Percentiles rank a stretch among this genome's conserved stretches.
Conservation (phyloP, 2,329 filamentous ascomycete genomes). For the Nemania abortiva region DNA sequence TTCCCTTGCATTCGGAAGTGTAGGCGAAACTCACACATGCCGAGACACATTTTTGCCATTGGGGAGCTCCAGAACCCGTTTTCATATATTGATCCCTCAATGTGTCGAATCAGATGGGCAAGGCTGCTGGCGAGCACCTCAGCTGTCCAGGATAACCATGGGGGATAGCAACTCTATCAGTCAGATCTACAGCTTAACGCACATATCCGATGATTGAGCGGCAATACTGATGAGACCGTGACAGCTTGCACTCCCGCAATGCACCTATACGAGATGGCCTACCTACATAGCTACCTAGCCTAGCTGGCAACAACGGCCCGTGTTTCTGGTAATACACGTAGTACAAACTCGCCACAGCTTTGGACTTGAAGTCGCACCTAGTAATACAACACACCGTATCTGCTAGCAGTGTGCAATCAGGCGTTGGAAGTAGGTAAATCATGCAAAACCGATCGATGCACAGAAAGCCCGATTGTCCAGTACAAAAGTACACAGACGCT, state of each 20-base stretch:
- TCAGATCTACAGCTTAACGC: conserved; percentile 14
- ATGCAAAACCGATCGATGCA: conserved; percentile 1
- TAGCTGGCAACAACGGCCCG: conserved; percentile 12
- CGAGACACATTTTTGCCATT: background rate
- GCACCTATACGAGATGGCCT: conserved; percentile 16
- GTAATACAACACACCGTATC: background rate
- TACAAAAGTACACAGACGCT: background rate
- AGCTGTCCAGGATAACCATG: conserved; percentile 22
- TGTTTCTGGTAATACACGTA: background rate
- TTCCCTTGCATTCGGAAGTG: background rate
- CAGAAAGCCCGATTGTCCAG: conserved; percentile 25
- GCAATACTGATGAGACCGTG: conserved; percentile 35
- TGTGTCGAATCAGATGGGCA: conserved; percentile 27
- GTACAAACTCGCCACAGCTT: conserved; percentile 14
- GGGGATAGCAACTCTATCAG: conserved; percentile 14
- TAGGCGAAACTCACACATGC: background rate
- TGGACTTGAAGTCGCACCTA: background rate
- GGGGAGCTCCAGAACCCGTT: conserved; percentile 6
- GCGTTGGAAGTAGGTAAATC: background rate
- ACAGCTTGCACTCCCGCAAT: conserved; percentile 24
- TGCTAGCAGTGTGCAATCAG: conserved; percentile 1
- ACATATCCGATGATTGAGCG: conserved; percentile 19
- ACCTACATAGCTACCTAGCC: too few relatives aligned
- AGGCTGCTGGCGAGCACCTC: conserved; percentile 12
- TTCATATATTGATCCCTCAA: conserved; percentile 16